Percentiles rank a stretch among this genome's conserved stretches.
Evolutionary conservation across 2,329 filamentous ascomycete genomes (phyloP).

Genomic region (Apiospora phragmitis): DNA sequence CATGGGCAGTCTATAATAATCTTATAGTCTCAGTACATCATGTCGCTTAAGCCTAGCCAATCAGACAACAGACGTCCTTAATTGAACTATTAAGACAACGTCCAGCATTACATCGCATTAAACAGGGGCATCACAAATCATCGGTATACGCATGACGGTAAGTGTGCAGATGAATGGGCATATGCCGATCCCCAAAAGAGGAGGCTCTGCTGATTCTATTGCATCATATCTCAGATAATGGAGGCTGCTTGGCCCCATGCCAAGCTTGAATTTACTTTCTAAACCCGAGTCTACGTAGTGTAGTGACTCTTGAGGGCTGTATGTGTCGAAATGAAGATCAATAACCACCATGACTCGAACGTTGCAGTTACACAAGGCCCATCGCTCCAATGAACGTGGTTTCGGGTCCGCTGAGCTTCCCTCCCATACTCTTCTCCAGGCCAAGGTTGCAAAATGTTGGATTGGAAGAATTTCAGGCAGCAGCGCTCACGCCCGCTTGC

Average conservation of each 20-base stretch:
- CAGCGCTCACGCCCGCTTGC: conserved; percentile 29
- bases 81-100: too few relatives aligned
- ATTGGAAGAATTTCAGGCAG: conserved; percentile 27
- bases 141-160: neutral
- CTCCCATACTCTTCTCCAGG: conserved; percentile 11
- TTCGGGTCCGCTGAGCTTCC: conserved; percentile 34
- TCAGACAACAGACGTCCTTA: too few relatives aligned
- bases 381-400: conserved; percentile 35
- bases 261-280: conserved; percentile 18
- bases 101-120: neutral
- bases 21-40: neutral
- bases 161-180: conserved; percentile 27
- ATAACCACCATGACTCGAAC: conserved; percentile 22
- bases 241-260: conserved; percentile 21
- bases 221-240: neutral
- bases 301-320: neutral
- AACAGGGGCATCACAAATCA: neutral
- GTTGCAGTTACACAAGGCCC: conserved; percentile 18
- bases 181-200: conserved; percentile 25
- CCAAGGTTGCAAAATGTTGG: neutral
- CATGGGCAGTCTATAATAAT: neutral
- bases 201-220: conserved; percentile 32
- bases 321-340: conserved; percentile 21
- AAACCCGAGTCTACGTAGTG: conserved; percentile 14
- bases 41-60: neutral